Base-by-base conservation (phyloP, 306 rosid genomes). In the Vigna unguiculata region DNA sequence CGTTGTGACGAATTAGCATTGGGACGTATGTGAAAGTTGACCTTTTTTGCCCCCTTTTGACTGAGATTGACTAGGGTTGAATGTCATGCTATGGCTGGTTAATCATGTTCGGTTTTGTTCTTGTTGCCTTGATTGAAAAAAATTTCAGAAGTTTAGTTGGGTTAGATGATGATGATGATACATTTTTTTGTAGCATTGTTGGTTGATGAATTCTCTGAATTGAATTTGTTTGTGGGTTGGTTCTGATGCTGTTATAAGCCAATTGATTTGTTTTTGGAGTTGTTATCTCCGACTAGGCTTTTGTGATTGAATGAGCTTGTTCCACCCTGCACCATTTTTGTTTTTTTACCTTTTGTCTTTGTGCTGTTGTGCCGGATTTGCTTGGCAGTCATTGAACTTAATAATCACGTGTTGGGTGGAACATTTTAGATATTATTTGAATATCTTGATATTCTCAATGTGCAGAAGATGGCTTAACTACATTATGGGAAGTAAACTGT, bases 171-270 rank as follows among this genome's bases (percentile, higher is more conserved):
- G 13, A 17, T 69, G 3, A 2, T 24, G 9, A 13, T 24, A 28
- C 32, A 24, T 1, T 58, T 34, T 73, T 17, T n/a, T n/a, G n/a
- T 19, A 4, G 41, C 40, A 17, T 38, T 64, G n/a, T 38, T 38
- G 13, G 47, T 76, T 76, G 54, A 32, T 76, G 64, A 14, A 22
- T 32, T 75, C 19, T 75, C 25, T 36, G 25, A 20, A 48, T 46
- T 32, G 71, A 48, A 54, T 53, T 68, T 41, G 65, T 41, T 43
- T 24, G 30, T 24, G 69, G 28, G 19, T 57, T 38, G 11, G 43
- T 13, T 45, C 58, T 43, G 25, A 43, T 72, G 54, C 24, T 36
- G 17, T 25, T 74, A 45, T 59, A 9, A 59, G 65, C 15, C 65
- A 14, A 14, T 24, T 58, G 11, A 5, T 55, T 2, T 5, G 10